Conservation (phyloP, 768 basidiomycete genomes). For the Hygrocybe coccinea region DNA sequence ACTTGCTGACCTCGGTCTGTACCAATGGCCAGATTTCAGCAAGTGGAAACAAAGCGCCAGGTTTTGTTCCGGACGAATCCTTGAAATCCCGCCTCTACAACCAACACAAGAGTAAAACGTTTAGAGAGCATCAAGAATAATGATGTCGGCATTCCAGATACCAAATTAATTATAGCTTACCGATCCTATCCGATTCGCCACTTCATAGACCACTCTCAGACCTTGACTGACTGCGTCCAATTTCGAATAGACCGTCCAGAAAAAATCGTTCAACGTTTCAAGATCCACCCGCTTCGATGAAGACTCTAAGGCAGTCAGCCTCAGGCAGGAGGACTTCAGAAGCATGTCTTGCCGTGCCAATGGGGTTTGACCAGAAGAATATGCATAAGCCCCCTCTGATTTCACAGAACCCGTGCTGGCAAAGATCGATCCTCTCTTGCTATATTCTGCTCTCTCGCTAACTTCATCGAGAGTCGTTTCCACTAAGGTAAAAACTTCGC, state of each 20-base stretch:
- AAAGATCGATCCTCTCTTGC: conserved; percentile 45
- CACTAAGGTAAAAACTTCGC: conserved; percentile 79
- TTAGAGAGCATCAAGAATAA: background rate
- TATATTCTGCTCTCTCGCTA: conserved; percentile 82
- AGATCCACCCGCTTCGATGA: conserved; percentile 70
- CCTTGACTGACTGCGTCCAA: conserved; percentile 91
- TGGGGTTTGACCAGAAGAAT: conserved; percentile 29
- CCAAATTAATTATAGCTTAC: conserved; percentile 47
- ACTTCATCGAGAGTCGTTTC: conserved; percentile 89
- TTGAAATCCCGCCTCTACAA: conserved; percentile 82
- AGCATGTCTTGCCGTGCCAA: conserved; percentile 27
- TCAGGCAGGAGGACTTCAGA: conserved; percentile 50
- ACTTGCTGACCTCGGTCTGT: conserved; percentile 72
- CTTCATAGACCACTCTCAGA: conserved; percentile 83
- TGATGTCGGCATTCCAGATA: background rate
- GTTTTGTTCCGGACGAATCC: conserved; percentile 75
- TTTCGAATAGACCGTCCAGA: conserved; percentile 97
- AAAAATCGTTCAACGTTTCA: conserved; percentile 84
- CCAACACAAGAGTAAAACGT: conserved; percentile 1
- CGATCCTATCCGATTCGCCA: conserved; percentile 83
- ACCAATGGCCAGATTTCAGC: conserved; percentile 85
- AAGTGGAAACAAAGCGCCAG: conserved; percentile 72
- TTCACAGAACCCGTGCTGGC: conserved; percentile 24
- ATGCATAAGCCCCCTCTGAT: conserved; percentile 53
- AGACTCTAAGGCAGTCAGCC: conserved; percentile 70